Evolutionary conservation across 441 rosid species (phyloP), one percentile per base, ranked within the genome.

Genomic region (Cnidoscolus chayamansa): DNA sequence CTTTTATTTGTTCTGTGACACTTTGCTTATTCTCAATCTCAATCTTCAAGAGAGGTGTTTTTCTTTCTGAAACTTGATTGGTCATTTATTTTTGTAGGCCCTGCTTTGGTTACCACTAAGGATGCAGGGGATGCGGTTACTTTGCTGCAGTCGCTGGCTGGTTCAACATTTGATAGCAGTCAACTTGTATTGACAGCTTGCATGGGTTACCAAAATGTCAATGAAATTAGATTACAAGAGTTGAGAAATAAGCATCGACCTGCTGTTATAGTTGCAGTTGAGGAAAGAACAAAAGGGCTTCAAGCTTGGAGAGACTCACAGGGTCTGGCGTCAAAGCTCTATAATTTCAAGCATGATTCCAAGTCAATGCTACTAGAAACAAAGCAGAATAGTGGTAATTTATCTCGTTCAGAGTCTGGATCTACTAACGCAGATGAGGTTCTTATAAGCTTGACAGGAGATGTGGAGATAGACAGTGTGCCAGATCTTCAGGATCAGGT

Each of bases 101-200:
- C 97, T 75, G 98, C 98, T 71, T 80, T 93, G 71, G 99, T 96
- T 81, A 96, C 98, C 59, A 89, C 98, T 40, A 92, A 93, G 80
- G 99, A 96, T 84, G 96, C 98, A 53, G 99, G 99, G 56, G 99
- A 96, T 79, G 99, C 98, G 65, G 91, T 93, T 77, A 96, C 98
- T 80, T 86, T 96, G 84, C 86, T 96, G 76, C 99, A 93, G 80
- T 90, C 99, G 71, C 79, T 93, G 77, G 83, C 93, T 76, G 98
- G 98, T 72, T 96, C 99, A 63, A 96, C 99, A 72, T 91, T 96
- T 87, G 99, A 96, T 84, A 96, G 98, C 84, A 96, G 98, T 80
- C 98, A 93, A 83, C 99, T 96, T 68, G 99, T 93, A 64, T 77
- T 96, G 78, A 93, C 98, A 76, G 99, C 98, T 81, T 89, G 97